phyloP scores from a whole-genome alignment of 1,139 yeast genomes.

The Kodamaea arcana region DNA sequence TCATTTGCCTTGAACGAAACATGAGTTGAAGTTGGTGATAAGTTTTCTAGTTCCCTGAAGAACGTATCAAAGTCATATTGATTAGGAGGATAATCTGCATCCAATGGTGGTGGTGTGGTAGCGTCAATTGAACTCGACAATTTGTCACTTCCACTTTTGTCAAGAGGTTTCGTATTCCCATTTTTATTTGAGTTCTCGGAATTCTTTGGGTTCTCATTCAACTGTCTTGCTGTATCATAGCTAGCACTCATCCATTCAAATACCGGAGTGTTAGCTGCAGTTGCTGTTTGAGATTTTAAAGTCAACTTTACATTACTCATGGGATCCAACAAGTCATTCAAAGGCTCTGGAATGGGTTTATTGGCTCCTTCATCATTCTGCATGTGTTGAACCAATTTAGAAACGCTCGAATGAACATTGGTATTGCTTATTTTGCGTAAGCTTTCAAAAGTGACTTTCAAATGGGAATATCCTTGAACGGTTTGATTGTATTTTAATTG shows the following conservation, averaged over 20 bases:
- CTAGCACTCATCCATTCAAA: constrained; percentile 28
- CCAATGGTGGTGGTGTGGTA: neutral
- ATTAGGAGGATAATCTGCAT: neutral
- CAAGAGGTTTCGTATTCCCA: neutral
- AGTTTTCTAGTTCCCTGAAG: constrained; percentile 38
- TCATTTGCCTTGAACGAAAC: neutral
- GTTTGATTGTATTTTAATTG: constrained; percentile 53
- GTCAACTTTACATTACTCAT: constrained; percentile 1
- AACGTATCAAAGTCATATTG: constrained; percentile 36
- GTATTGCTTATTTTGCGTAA: constrained; percentile 26
- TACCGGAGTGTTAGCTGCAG: constrained; percentile 8
- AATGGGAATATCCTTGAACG: constrained; percentile 21
- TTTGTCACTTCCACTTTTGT: no score
- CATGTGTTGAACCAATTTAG: constrained; percentile 32
- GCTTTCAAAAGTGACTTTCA: constrained; percentile 15
- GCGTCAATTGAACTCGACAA: neutral
- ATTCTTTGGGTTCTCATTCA: neutral
- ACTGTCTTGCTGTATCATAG: neutral
- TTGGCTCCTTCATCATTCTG: constrained; percentile 8
- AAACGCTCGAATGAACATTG: constrained; percentile 37
- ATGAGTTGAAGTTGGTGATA: constrained; percentile 18
- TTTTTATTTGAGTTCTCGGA: no score
- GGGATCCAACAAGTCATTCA: constrained; percentile 7
- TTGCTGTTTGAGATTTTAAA: constrained; percentile 1
- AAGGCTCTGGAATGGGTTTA: neutral